Percentiles rank a stretch among this genome's conserved stretches.
phyloP scores from a whole-genome alignment of 768 basidiomycete genomes.

The Hortiboletus campestris region DNA sequence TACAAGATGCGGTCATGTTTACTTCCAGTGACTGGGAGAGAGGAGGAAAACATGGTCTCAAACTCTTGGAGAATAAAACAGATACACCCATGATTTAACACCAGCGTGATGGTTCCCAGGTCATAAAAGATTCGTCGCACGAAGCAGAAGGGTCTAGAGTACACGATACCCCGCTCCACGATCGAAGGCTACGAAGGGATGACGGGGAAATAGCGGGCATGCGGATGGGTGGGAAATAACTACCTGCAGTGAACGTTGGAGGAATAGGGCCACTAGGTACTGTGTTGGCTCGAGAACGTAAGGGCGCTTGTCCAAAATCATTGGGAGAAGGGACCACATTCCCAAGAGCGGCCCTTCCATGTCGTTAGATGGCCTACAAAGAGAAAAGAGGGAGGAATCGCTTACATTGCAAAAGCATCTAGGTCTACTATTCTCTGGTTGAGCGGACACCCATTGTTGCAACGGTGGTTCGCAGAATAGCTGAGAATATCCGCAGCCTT shows the following conservation, averaged over 20 bases:
- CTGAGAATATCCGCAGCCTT: conserved; percentile 57
- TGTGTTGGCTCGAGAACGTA: conserved; percentile 16
- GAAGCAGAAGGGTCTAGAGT: conserved; percentile 33
- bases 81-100: conserved; percentile 17
- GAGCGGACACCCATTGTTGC: conserved; percentile 34
- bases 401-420: conserved; percentile 55
- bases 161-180: conserved; percentile 20
- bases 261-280: background rate
- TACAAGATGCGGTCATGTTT: background rate
- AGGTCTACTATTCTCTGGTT: conserved; percentile 48
- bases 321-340: conserved; percentile 31
- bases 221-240: conserved; percentile 17
- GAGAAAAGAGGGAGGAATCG: background rate
- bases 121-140: conserved; percentile 59
- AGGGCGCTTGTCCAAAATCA: conserved; percentile 15
- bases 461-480: conserved; percentile 41
- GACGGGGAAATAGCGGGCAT: conserved; percentile 21
- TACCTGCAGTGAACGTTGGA: conserved; percentile 11
- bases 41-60: background rate
- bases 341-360: conserved; percentile 41
- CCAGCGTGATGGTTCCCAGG: conserved; percentile 52
- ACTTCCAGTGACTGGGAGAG: background rate
- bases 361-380: conserved; percentile 9
- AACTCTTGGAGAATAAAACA: background rate
- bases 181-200: conserved; percentile 14